phyloP scores from a whole-genome alignment of 2,329 filamentous ascomycete species.

The Oidium heveae region DNA sequence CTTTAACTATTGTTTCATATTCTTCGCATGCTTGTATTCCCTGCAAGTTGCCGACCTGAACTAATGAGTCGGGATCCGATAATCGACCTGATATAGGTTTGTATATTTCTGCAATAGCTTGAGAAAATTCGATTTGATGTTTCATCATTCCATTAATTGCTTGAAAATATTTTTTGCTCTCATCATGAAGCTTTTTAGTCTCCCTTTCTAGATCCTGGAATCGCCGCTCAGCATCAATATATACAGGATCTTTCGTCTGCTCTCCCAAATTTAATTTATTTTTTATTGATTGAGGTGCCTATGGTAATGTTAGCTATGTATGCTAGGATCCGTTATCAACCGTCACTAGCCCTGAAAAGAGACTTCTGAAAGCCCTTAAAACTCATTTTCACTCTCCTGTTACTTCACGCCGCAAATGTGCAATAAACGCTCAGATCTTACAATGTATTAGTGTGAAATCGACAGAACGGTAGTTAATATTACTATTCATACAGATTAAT shows the following conservation, averaged over 20 bases:
- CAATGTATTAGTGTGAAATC: too few relatives aligned
- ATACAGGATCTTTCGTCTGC: conserved; percentile 81
- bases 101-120: conserved; percentile 90
- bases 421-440: too few relatives aligned
- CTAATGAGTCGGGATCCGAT: conserved; percentile 69
- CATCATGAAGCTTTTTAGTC: conserved; percentile 90
- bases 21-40: conserved; percentile 91
- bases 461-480: too few relatives aligned
- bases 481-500: too few relatives aligned
- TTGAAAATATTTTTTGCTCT: conserved; percentile 91
- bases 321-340: conserved; percentile 6
- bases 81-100: conserved; percentile 91
- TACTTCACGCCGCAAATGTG: too few relatives aligned
- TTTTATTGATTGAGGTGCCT: conserved; percentile 82
- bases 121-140: conserved; percentile 95
- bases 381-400: conserved; percentile 33
- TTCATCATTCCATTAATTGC: conserved; percentile 94
- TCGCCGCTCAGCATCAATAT: conserved; percentile 77
- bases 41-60: conserved; percentile 67
- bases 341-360: conserved; percentile 45
- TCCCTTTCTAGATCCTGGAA: conserved; percentile 87
- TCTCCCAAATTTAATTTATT: conserved; percentile 88
- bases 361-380: conserved; percentile 91
- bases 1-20: conserved; percentile 75
- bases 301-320: conserved; percentile 6